Conservation (phyloP, 2,329 filamentous ascomycete species). For the Graphiopsis chlorocephala region DNA sequence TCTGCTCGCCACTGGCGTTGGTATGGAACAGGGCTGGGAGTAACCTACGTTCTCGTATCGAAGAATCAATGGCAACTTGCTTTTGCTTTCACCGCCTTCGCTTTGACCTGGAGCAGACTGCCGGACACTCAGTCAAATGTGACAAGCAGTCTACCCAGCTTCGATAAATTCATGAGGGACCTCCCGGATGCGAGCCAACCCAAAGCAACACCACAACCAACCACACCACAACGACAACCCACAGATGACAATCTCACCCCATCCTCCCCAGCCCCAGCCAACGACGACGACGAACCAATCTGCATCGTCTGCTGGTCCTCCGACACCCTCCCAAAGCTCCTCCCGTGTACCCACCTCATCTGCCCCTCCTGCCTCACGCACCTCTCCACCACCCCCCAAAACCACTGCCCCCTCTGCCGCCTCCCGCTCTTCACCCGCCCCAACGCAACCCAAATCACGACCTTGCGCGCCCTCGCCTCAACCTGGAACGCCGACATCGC, state of each 20-base stretch:
- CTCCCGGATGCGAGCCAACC: not conserved
- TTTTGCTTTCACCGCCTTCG: not conserved
- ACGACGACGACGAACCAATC: not conserved
- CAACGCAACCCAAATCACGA: not conserved
- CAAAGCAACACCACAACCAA: not conserved
- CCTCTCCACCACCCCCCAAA: not conserved
- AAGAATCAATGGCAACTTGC: not conserved
- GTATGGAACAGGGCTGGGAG: not conserved
- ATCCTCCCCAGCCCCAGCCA: not conserved
- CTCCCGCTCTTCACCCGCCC: not conserved
- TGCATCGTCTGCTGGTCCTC: conserved; percentile 3
- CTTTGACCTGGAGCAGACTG: not conserved
- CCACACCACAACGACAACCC: not conserved
- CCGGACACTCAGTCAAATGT: not conserved
- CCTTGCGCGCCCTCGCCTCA: not conserved
- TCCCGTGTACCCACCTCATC: not conserved
- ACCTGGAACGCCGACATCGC: not conserved
- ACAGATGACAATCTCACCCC: not conserved
- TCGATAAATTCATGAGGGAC: not conserved
- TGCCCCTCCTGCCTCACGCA: not conserved
- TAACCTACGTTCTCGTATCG: not conserved
- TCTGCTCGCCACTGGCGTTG: not conserved
- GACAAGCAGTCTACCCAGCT: not conserved
- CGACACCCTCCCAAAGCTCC: not conserved
- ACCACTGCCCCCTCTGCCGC: not conserved